These are phyloP conservation scores for Tricholoma furcatifolium DNA, from an alignment of 768 basidiomycete genomes.

Conservation along the genomic window DNA sequence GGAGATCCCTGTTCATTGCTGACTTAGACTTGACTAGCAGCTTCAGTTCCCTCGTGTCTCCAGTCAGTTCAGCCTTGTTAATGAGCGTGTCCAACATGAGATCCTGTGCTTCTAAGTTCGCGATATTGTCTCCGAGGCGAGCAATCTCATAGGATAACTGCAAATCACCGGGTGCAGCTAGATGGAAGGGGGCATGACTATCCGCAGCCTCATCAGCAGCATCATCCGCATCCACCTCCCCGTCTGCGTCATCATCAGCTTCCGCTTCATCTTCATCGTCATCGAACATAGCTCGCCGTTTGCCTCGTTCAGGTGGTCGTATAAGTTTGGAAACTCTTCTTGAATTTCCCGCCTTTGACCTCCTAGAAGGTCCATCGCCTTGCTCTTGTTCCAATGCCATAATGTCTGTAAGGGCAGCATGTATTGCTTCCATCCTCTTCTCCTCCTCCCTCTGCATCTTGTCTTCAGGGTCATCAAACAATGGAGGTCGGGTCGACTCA, in stretches of 20 bases:
- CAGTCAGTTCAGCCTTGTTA: conserved; percentile 93
- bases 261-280: conserved; percentile 49
- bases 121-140: conserved; percentile 73
- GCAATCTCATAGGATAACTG: conserved; percentile 86
- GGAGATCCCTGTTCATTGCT: conserved; percentile 77
- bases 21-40: conserved; percentile 81
- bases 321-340: conserved; percentile 5
- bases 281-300: conserved; percentile 32
- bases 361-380: conserved; percentile 13
- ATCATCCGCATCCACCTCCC: conserved; percentile 40
- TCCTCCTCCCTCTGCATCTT: conserved; percentile 69
- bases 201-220: conserved; percentile 39
- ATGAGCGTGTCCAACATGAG: conserved; percentile 83
- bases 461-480: conserved; percentile 83
- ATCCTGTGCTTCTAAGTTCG: conserved; percentile 77
- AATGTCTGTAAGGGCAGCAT: conserved; percentile 94
- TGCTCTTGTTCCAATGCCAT: conserved; percentile 77
- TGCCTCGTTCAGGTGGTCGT: conserved; percentile 9
- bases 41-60: conserved; percentile 81
- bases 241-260: conserved; percentile 46
- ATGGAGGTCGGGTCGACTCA: conserved; percentile 62
- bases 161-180: conserved; percentile 87
- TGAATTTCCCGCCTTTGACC: not conserved
- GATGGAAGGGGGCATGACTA: conserved; percentile 56
- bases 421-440: conserved; percentile 92